These are phyloP conservation scores for Terana coerulea DNA, from an alignment of 768 basidiomycete species.

Conservation along the genomic window DNA sequence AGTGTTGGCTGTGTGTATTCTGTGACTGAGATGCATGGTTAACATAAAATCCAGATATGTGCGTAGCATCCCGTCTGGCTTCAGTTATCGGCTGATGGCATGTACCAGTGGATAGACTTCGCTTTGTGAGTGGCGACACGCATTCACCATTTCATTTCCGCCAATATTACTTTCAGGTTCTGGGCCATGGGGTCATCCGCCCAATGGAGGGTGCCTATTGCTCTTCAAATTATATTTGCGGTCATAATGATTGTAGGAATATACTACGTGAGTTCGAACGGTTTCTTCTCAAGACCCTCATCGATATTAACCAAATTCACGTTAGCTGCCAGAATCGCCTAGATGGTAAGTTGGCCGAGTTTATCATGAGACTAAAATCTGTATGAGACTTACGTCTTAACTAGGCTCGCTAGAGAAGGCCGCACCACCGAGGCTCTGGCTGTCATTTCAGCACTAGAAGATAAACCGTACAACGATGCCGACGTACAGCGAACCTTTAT, in stretches of 20 bases:
- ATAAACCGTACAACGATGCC: constrained; percentile 43
- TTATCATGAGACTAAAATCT: not conserved
- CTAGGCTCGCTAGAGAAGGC: constrained; percentile 53
- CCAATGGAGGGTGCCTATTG: constrained; percentile 63
- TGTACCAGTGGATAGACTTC: constrained; percentile 59
- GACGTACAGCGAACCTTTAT: constrained; percentile 47
- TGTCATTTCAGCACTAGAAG: constrained; percentile 59
- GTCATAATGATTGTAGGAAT: constrained; percentile 49
- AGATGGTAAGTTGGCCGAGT: constrained; percentile 38
- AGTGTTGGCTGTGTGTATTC: constrained; percentile 30
- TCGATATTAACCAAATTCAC: not conserved
- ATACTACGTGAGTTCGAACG: constrained; percentile 38
- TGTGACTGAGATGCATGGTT: not conserved
- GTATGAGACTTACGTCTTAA: not conserved
- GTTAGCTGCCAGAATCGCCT: constrained; percentile 57
- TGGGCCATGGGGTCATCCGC: constrained; percentile 48
- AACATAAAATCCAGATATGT: not conserved
- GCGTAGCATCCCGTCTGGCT: not conserved
- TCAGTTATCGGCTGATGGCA: constrained; percentile 5
- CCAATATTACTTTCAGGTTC: constrained; percentile 31
- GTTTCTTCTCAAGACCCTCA: not conserved
- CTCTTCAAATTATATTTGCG: constrained; percentile 54
- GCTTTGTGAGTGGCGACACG: constrained; percentile 49
- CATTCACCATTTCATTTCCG: not conserved
- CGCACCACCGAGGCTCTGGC: constrained; percentile 53